phyloP scores from a whole-genome alignment of 176 grass and related monocot genomes.

The Otatea glauca region DNA sequence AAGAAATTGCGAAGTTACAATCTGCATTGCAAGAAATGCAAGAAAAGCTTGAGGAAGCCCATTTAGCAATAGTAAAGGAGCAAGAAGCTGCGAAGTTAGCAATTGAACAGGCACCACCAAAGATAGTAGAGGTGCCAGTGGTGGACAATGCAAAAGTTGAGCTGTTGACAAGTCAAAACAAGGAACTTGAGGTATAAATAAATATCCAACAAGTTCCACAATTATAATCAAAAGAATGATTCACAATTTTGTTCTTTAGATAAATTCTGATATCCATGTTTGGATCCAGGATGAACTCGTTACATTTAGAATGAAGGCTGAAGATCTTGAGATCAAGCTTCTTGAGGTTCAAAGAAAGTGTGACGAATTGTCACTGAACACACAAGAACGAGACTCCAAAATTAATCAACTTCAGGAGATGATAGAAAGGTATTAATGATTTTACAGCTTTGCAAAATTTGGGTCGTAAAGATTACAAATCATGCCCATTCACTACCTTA shows the following conservation, averaged over 20 bases:
- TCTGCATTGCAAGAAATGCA: slow-evolving; percentile 75
- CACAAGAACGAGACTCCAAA: slow-evolving; percentile 66
- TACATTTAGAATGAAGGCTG: slow-evolving; percentile 73
- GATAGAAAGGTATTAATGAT: slow-evolving; percentile 70
- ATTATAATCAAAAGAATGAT: slow-evolving; percentile 26
- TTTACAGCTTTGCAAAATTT: slow-evolving; percentile 11
- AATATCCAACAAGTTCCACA: slow-evolving; percentile 12
- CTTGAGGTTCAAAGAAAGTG: slow-evolving; percentile 59
- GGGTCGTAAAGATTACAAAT: slow-evolving; percentile 5
- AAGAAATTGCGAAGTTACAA: slow-evolving; percentile 80
- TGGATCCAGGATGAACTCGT: slow-evolving; percentile 63
- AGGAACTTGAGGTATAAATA: slow-evolving; percentile 76
- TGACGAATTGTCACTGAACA: slow-evolving; percentile 58
- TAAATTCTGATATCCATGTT: slow-evolving; percentile 11
- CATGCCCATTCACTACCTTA: slow-evolving; percentile 19
- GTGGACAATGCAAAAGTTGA: slow-evolving; percentile 76
- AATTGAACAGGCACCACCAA: slow-evolving; percentile 81
- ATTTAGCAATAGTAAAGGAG: slow-evolving; percentile 69
- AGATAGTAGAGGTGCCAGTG: slow-evolving; percentile 80
- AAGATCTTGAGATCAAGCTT: slow-evolving; percentile 77
- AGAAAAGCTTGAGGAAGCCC: slow-evolving; percentile 68
- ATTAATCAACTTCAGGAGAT: slow-evolving; percentile 69
- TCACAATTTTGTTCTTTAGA: slow-evolving; percentile 26
- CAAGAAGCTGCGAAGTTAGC: slow-evolving; percentile 80
- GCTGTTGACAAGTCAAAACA: slow-evolving; percentile 64